Base-by-base conservation (phyloP, 176 grass and related monocot species). In the Secale cereale region DNA sequence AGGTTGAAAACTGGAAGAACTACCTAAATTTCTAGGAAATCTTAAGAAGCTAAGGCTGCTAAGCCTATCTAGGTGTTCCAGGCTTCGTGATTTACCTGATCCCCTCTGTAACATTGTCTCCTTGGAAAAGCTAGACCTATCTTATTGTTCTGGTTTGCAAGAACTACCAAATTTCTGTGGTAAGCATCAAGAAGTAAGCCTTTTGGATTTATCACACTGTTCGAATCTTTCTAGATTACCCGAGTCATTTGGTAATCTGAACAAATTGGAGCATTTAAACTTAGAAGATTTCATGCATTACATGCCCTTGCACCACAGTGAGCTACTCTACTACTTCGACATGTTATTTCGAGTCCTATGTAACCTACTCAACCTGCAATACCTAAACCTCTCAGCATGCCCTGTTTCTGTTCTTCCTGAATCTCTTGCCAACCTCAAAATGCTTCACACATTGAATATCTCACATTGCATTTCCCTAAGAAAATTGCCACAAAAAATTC, bases 351-450 rank as follows among this genome's bases (percentile, higher is more conserved):
- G 17, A 68, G 65, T 68, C 65, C 65, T 68, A 22, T 68, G 65
- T 68, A 68, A 68, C 65, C 65, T 68, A 68, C 33, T 17, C 30
- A 68, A 68, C 31, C 31, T 68, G 17, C 65, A 68, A 68, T 68
- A 68, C 65, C 65, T 68, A 68, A 68, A 68, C 65, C 5, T 68
- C 65, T 68, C 65, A 68, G 65, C 17, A 10, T 68, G 65, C 65
- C 65, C 31, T 68, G 65, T 68, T 68, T 68, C 31, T 68, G 13
- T 68, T 35, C 31, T 68, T 68, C 65, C 65, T 68, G 65, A 68
- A 68, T 68, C 65, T 68, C 65, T 68, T 68, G 65, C 29, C 28
- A 68, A 32, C 65, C 65, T 68, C 65, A 68, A 35, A 68, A 68
- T 68, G 31, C 65, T 68, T 68, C 65, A 68, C 16, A 67, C 16